A percentile compares a stretch with the other conserved stretches of the same genome.
Evolutionary conservation across 179 eudicot genomes (phyloP).

Genomic region (Spinacia oleracea): DNA sequence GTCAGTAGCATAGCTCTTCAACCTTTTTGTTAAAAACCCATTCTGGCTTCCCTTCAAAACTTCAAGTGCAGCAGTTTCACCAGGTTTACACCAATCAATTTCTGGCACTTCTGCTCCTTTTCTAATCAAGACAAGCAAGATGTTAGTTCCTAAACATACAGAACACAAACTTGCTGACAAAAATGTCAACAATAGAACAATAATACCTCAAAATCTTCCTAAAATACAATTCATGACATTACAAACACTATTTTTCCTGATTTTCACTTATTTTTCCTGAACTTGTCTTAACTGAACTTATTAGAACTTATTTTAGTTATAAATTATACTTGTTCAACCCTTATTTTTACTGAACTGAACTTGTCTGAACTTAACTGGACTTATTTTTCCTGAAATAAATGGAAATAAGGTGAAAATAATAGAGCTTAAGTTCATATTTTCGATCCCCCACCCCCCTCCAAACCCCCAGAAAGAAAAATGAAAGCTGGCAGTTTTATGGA

Average conservation of each 20-base stretch:
- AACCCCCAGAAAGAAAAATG: background rate
- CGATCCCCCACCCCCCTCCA: background rate
- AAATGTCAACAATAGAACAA: background rate
- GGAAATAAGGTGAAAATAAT: too few relatives aligned
- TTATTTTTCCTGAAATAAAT: too few relatives aligned
- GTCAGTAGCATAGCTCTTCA: slow-evolving; percentile 68
- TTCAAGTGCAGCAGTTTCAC: slow-evolving; percentile 81
- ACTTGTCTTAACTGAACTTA: too few relatives aligned
- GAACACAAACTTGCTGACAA: background rate
- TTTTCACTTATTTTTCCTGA: too few relatives aligned
- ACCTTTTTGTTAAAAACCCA: slow-evolving; percentile 79
- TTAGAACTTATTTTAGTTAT: too few relatives aligned
- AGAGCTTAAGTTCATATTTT: background rate
- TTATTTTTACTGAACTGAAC: too few relatives aligned
- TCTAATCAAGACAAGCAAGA: slow-evolving; percentile 40
- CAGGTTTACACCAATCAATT: slow-evolving; percentile 91
- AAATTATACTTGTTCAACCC: too few relatives aligned
- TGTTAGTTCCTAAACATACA: background rate
- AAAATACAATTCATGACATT: background rate
- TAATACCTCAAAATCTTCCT: background rate
- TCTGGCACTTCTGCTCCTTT: slow-evolving; percentile 92
- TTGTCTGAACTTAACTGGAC: too few relatives aligned
- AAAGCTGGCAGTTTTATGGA: background rate
- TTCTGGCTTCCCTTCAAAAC: slow-evolving; percentile 63
- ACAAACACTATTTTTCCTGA: too few relatives aligned